Evolutionary conservation across 108 stramenopile species (phyloP).

Genomic region (Chaetoceros muelleri): DNA sequence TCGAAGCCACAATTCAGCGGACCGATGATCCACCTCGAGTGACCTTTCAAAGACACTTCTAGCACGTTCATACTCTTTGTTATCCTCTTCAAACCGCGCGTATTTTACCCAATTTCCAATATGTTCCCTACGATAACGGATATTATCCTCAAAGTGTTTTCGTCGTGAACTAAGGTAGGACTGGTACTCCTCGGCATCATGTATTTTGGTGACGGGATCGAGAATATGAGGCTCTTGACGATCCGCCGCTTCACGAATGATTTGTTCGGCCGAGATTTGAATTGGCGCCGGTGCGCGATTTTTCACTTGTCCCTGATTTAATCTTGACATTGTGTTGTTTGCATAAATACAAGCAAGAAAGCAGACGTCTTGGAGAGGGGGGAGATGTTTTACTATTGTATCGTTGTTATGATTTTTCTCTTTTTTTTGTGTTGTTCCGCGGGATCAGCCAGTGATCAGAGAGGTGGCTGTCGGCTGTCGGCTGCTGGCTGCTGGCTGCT

Average conservation of each 20-base stretch:
- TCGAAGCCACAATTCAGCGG: conserved; percentile 85
- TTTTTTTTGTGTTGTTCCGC: too few relatives aligned
- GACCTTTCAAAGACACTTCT: conserved; percentile 95
- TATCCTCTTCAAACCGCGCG: conserved; percentile 95
- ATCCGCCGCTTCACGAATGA: conserved; percentile 93
- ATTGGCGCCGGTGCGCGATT: conserved; percentile 99
- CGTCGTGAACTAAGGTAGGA: conserved; percentile 86
- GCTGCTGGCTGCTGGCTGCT: too few relatives aligned
- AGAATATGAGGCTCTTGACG: conserved; percentile 71
- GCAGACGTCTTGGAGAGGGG: too few relatives aligned
- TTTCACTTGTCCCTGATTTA: conserved; percentile 62
- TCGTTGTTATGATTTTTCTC: too few relatives aligned
- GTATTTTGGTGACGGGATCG: conserved; percentile 79
- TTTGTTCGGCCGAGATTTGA: conserved; percentile 99
- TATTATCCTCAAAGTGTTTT: conserved; percentile 92
- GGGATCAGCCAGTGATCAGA: too few relatives aligned
- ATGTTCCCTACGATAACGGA: conserved; percentile 90
- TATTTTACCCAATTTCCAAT: conserved; percentile 98
- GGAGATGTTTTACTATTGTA: too few relatives aligned
- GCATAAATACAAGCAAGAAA: too few relatives aligned
- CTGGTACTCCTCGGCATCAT: conserved; percentile 96
- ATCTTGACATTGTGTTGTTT: conserved; percentile 40
- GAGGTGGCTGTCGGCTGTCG: too few relatives aligned
- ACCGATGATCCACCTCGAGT: conserved; percentile 90
- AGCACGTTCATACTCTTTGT: conserved; percentile 95